These are phyloP conservation scores for Cytidiella melzeri DNA, from an alignment of 768 basidiomycete genomes.

Conservation along the genomic window DNA sequence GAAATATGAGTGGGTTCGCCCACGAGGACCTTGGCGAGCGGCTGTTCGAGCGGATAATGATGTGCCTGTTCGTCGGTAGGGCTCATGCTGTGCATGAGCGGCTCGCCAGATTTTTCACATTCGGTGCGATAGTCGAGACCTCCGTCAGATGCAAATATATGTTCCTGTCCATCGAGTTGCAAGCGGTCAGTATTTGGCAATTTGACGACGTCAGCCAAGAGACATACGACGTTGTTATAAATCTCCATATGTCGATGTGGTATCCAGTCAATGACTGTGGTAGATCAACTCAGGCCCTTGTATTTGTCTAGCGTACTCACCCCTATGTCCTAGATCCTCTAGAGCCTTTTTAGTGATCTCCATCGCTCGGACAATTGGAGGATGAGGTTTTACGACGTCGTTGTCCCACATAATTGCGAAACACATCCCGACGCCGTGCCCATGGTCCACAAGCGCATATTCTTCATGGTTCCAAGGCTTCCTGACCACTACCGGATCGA, in stretches of 20 bases:
- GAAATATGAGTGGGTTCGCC: slow-evolving; percentile 26
- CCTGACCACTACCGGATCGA: slow-evolving; percentile 44
- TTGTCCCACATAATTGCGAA: slow-evolving; percentile 65
- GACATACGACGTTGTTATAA: slow-evolving; percentile 20
- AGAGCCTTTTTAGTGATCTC: slow-evolving; percentile 51
- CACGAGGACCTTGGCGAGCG: slow-evolving; percentile 39
- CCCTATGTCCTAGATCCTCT: slow-evolving; percentile 55
- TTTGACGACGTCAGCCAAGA: neutral
- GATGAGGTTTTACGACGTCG: slow-evolving; percentile 51
- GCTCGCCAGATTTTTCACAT: slow-evolving; percentile 38
- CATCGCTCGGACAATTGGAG: slow-evolving; percentile 58
- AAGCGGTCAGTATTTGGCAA: neutral
- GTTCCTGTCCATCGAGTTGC: slow-evolving; percentile 20
- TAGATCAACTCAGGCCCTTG: neutral
- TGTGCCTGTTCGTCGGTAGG: slow-evolving; percentile 26
- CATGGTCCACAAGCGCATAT: slow-evolving; percentile 42
- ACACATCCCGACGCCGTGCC: slow-evolving; percentile 37
- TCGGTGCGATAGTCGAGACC: slow-evolving; percentile 31
- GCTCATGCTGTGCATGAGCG: slow-evolving; percentile 33
- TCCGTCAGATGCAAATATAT: slow-evolving; percentile 36
- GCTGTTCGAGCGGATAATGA: slow-evolving; percentile 36
- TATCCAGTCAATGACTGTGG: slow-evolving; percentile 64
- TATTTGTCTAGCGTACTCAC: slow-evolving; percentile 26
- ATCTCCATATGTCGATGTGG: slow-evolving; percentile 49
- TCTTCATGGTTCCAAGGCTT: slow-evolving; percentile 42